These are phyloP conservation scores for Hibiscus trionum DNA, from an alignment of 345 rosid species.

Conservation along the genomic window DNA sequence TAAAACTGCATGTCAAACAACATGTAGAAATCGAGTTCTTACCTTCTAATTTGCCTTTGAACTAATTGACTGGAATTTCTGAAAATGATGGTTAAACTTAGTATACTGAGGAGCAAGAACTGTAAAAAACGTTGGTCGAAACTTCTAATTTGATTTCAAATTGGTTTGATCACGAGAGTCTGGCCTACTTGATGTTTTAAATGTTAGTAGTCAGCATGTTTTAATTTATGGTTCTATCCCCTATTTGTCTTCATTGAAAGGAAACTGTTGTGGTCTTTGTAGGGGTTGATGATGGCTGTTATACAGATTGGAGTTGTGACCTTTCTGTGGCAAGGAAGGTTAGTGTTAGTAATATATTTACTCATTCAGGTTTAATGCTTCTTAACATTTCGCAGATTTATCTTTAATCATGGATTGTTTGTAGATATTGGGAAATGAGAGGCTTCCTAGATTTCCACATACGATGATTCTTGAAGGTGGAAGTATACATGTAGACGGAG, in stretches of 20 bases:
- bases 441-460: conserved; percentile 61
- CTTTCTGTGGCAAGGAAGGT: conserved; percentile 83
- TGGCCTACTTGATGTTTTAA: not conserved
- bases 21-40: not conserved
- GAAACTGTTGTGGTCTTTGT: conserved; percentile 9
- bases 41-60: not conserved
- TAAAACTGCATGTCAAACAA: not conserved
- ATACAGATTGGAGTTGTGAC: conserved; percentile 80
- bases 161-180: not conserved
- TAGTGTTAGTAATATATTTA: conserved; percentile 8
- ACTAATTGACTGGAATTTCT: not conserved
- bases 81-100: not conserved
- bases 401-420: conserved; percentile 13
- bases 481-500: conserved; percentile 98
- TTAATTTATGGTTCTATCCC: conserved; percentile 1
- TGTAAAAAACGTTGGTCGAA: not conserved
- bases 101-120: not conserved
- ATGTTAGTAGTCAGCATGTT: not conserved
- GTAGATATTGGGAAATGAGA: conserved; percentile 70
- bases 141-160: not conserved
- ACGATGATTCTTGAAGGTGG: conserved; percentile 93
- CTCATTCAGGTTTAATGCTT: not conserved
- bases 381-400: conserved; percentile 1
- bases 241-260: not conserved
- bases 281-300: conserved; percentile 86